These are phyloP conservation scores for Kluyveromyces siamensis DNA, from an alignment of 805 yeast species.

Conservation along the genomic window DNA sequence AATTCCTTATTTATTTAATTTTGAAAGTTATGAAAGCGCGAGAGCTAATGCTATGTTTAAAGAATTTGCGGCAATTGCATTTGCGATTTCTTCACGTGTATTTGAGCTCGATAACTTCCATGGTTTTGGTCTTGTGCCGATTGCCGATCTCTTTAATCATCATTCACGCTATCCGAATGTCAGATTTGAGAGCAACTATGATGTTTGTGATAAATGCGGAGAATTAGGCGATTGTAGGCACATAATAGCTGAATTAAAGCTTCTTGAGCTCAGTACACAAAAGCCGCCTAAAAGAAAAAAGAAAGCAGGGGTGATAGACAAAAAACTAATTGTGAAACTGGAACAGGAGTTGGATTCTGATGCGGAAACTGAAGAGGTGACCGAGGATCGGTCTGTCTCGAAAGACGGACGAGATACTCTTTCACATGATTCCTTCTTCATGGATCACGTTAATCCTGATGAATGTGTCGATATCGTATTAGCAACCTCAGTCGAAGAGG, in stretches of 20 bases:
- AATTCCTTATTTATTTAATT: conserved; percentile 26
- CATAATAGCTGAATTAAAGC: conserved; percentile 15
- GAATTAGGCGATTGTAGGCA: conserved; percentile 35
- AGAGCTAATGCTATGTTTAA: conserved; percentile 26
- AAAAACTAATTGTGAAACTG: conserved; percentile 23
- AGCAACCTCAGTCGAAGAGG: conserved; percentile 33
- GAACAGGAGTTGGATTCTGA: conserved; percentile 13
- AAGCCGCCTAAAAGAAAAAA: conserved; percentile 3
- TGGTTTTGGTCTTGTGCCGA: conserved; percentile 74
- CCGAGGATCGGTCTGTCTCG: conserved; percentile 6
- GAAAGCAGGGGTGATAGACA: conserved; percentile 11
- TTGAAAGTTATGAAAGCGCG: conserved; percentile 18
- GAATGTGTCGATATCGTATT: conserved; percentile 67
- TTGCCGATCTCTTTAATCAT: conserved; percentile 87
- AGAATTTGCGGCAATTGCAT: conserved; percentile 48
- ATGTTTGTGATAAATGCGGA: conserved; percentile 48
- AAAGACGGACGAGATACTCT: conserved; percentile 11
- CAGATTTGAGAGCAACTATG: conserved; percentile 50
- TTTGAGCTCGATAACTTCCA: conserved; percentile 73
- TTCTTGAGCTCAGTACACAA: conserved; percentile 6
- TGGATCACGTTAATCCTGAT: conserved; percentile 30
- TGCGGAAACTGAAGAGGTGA: conserved; percentile 8
- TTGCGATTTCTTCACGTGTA: conserved; percentile 65
- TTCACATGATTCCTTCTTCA: conserved; percentile 6
- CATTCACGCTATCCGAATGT: conserved; percentile 47